Base-by-base conservation (phyloP, 1,284 basidiomycete species). In the Microbotryomycetes sp. region DNA sequence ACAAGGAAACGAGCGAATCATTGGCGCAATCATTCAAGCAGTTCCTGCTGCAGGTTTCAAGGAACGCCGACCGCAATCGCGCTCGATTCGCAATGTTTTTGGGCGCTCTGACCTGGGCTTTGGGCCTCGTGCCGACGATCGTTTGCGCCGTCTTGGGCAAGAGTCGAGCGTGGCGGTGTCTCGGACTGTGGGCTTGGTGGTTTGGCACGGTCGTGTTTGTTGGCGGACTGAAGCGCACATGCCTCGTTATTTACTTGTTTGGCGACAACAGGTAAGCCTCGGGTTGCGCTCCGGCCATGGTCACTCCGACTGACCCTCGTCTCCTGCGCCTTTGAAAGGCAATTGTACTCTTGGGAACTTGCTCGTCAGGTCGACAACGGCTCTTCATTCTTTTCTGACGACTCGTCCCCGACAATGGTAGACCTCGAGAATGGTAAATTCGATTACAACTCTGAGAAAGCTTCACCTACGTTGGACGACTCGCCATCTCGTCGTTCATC, bases 51-150 rank as follows among this genome's bases (percentile, higher is more conserved):
- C 61, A 66, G 24, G 51, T 58, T 16, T 57, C 59, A 6, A 47
- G 64, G 5, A 66, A 66, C 51, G 64, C 64, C 48, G 61, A 66
- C 28, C 58, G 64, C 50, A 66, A 66, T 50, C 54, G 64, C 9
- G 64, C 57, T 7, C 54, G 51, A 47, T 66, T 66, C 45, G 64
- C 64, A 13, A 62, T 63, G 30, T 66, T 66, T 56, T 53, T 66
- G 21, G 64, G 64, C n/a, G 41, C 52, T 4, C 26, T 57, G 9
- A 66, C 64, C 9, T 66, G 61, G 55, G 50, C 48, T 1, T 55
- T 66, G 18, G 64, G 64, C 15, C 41, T 62, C 45, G 57, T 66
- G 18, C 64, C 64, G 3, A 62, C 64, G 11, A 51, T 62, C 53
- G 64, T 66, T 18, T 63, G 61, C 56, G 26, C 52, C 23, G 28